Evolutionary conservation across 768 basidiomycete species (phyloP), one percentile per base, ranked within the genome.

Genomic region (Rossbeevera mucosa): DNA sequence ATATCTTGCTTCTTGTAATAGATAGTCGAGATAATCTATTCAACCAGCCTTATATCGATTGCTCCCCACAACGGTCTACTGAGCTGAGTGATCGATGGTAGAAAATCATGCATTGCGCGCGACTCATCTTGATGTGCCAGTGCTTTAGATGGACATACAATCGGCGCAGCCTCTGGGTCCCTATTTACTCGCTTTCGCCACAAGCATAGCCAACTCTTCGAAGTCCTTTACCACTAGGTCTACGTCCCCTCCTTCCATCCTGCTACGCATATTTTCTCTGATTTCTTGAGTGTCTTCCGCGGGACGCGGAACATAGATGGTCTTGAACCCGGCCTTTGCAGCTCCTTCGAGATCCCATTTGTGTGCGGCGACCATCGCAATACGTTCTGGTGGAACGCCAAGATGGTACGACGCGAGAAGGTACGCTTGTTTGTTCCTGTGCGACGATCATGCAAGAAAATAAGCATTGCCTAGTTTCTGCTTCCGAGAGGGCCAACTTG

Each of bases 301-400:
- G 0, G 71, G 67, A 2, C 83, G 74, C 0, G 73, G 77, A 0
- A 87, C 72, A 51, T 85, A 87, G 1, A 87, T 67, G 0, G 83
- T 82, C 54, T 72, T 76, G 70, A 85, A 70, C 1, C 85, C 85
- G 4, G 73, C 66, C 0, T 58, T 61, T 0, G 73, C 76, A 0
- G 85, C 84, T 0, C 73, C 81, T 1, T 73, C 72, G 12, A 85
- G 70, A 59, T 88, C 86, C 51, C 67, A 72, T 3, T 72, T 71
- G 66, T 87, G 86, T 7, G 83, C 74, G 0, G 85, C 84, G 8
- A 87, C 85, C 78, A 88, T 80, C 2, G 79, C 83, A 33, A 78
- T 72, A 36, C 75, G 74, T 9, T 75, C 58, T 0, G 83, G 78
- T 1, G 72, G 54, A 6, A 67, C 26, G 13, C 61, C 65, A 7